Evolutionary conservation across 805 yeast species (phyloP), one percentile per base, ranked within the genome.

Genomic region (Isabelozyma heimii): DNA sequence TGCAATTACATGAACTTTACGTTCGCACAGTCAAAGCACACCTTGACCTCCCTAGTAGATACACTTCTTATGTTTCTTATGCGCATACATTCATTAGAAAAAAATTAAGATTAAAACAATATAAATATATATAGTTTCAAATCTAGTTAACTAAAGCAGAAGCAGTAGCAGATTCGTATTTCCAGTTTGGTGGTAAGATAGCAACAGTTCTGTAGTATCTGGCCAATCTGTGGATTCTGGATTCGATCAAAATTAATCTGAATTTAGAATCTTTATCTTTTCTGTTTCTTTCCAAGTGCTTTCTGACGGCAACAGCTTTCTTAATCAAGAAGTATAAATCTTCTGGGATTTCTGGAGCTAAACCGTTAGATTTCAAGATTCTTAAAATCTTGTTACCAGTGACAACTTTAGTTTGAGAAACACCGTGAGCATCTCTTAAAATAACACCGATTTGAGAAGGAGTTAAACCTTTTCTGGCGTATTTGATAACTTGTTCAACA

Each of bases 181-280:
- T 94, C 99, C 99, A 94, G 94, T 88, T 91, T 77, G 99, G 98
- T 70, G 99, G 99, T 75, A 94, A 87, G 70, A 94, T 98, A 73
- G 96, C 83, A 70, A 90, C 97, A 70, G 97, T 89, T 90, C 97
- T 92, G 97, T 94, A 94, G 95, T 94, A 94, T 84, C 99, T 89
- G 67, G 99, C 97, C 76, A 94, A 89, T 87, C 99, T 92, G 96
- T 94, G 99, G 84, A 94, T 94, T 91, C 99, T 91, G 62, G 98
- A 92, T 84, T 94, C 99, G 79, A 94, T 91, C 80, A 94, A 87
- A 94, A 94, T 94, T 75, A 94, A 90, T 87, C 99, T 90, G 96
- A 94, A 94, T 84, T 94, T 94, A 69, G 99, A 94, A 83, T 94
- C 99, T 87, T 94, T 92, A 83, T 94, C 99, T 87, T 94, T 94